Conservation (phyloP, 179 eudicot genomes). For the Patellifolia procumbens region DNA sequence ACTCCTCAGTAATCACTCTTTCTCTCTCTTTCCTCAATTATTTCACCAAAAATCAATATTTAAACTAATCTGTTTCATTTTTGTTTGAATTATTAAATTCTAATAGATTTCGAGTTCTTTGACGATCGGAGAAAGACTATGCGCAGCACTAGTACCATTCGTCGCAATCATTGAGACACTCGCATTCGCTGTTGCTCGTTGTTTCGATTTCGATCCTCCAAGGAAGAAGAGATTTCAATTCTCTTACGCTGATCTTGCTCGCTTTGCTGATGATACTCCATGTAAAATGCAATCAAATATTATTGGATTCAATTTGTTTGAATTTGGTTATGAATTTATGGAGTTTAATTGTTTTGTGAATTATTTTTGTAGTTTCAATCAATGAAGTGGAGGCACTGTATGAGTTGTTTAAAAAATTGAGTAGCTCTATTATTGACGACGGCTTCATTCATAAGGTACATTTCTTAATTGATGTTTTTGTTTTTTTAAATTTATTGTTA, state of each 20-base stretch:
- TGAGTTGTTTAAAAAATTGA: slow-evolving; percentile 79
- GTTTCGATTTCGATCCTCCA: slow-evolving; percentile 37
- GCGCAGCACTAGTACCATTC: slow-evolving; percentile 50
- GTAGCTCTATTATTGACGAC: slow-evolving; percentile 83
- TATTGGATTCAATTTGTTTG: not conserved
- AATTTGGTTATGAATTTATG: not conserved
- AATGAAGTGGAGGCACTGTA: slow-evolving; percentile 85
- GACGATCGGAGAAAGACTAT: slow-evolving; percentile 57
- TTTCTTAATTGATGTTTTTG: not conserved
- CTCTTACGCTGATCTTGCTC: slow-evolving; percentile 35
- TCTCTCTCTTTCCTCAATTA: not conserved
- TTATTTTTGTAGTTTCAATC: slow-evolving; percentile 57
- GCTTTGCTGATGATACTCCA: slow-evolving; percentile 55
- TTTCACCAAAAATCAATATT: not conserved
- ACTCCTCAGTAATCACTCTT: not conserved
- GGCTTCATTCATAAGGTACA: slow-evolving; percentile 83
- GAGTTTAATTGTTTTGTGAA: too few relatives aligned
- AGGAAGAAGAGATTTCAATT: slow-evolving; percentile 24
- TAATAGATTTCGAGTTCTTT: slow-evolving; percentile 48
- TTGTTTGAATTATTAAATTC: not conserved
- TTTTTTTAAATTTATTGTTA: too few relatives aligned
- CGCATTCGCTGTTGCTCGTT: slow-evolving; percentile 42
- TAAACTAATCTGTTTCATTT: too few relatives aligned
- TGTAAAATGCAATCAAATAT: slow-evolving; percentile 36
- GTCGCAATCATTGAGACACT: slow-evolving; percentile 55